A percentile compares a stretch with the other conserved stretches of the same genome.
Evolutionary conservation across 805 yeast genomes (phyloP).

Genomic region (Debaryomyces prosopidis): DNA sequence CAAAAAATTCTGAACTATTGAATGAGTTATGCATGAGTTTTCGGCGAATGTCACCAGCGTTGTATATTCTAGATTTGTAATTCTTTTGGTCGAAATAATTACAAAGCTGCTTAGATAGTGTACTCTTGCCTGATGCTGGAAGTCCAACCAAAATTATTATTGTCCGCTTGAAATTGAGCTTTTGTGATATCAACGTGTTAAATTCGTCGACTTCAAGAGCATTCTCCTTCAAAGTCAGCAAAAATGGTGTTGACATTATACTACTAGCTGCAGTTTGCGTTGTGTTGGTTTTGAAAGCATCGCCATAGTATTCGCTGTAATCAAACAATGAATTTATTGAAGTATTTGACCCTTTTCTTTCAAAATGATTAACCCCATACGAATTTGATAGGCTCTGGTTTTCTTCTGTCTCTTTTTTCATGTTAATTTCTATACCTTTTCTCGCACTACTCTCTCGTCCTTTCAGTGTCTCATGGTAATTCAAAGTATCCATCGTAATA

Average conservation of each 20-base stretch:
- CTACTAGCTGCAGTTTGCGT: constrained; percentile 5
- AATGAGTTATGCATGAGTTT: constrained; percentile 20
- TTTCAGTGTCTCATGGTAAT: not conserved
- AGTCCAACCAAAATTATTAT: constrained; percentile 36
- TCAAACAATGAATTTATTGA: constrained; percentile 34
- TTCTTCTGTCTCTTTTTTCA: not conserved
- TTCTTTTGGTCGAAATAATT: constrained; percentile 28
- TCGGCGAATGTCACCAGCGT: constrained; percentile 55
- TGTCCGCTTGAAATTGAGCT: not conserved
- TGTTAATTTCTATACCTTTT: not conserved
- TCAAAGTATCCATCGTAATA: not conserved
- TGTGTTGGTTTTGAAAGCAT: constrained; percentile 9
- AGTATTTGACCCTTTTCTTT: constrained; percentile 10
- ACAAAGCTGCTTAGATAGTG: constrained; percentile 34
- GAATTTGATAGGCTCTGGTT: not conserved
- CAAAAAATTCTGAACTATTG: constrained; percentile 37
- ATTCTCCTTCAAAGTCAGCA: constrained; percentile 4
- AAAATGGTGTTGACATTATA: constrained; percentile 1
- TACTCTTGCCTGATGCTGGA: constrained; percentile 44
- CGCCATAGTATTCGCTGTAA: constrained; percentile 6
- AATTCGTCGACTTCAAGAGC: not conserved
- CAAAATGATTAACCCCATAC: not conserved
- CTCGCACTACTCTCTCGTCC: not conserved
- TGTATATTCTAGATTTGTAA: constrained; percentile 34
- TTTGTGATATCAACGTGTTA: not conserved